phyloP scores from a whole-genome alignment of 129 eudicot species.

The Oenanthe sinensis region DNA sequence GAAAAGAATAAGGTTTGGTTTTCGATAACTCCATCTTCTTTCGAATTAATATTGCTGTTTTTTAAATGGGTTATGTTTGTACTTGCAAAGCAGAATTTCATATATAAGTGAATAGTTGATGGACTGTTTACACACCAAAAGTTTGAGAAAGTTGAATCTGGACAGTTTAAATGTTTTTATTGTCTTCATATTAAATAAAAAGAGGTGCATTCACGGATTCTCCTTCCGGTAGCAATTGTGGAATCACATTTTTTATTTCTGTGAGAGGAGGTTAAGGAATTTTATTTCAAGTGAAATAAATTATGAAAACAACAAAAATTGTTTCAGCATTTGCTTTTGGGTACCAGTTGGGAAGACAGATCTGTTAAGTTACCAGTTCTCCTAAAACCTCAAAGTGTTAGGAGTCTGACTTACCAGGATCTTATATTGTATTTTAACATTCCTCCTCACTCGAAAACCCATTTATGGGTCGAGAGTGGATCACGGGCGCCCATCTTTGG shows the following conservation, averaged over 20 bases:
- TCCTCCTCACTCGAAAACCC: no score
- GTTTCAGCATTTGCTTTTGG: background rate
- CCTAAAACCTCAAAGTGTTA: no score
- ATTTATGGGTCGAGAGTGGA: no score
- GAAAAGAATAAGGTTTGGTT: conserved; percentile 77
- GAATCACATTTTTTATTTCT: background rate
- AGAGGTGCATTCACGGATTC: background rate
- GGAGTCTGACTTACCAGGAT: no score
- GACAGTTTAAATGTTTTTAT: background rate
- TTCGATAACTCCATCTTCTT: background rate
- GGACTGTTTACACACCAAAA: background rate
- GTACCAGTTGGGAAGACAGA: background rate
- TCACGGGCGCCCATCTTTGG: no score
- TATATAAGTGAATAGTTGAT: background rate
- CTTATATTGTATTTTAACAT: no score
- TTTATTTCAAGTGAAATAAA: background rate
- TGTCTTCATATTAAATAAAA: background rate
- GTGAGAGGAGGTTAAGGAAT: background rate
- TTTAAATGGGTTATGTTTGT: background rate
- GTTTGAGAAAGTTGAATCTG: background rate
- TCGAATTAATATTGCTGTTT: background rate
- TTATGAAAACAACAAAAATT: background rate
- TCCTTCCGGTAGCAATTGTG: background rate
- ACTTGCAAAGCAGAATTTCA: background rate
- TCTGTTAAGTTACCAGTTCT: no score